These are phyloP conservation scores for Syzygium aromaticum DNA, from an alignment of 345 rosid species.

Conservation along the genomic window DNA sequence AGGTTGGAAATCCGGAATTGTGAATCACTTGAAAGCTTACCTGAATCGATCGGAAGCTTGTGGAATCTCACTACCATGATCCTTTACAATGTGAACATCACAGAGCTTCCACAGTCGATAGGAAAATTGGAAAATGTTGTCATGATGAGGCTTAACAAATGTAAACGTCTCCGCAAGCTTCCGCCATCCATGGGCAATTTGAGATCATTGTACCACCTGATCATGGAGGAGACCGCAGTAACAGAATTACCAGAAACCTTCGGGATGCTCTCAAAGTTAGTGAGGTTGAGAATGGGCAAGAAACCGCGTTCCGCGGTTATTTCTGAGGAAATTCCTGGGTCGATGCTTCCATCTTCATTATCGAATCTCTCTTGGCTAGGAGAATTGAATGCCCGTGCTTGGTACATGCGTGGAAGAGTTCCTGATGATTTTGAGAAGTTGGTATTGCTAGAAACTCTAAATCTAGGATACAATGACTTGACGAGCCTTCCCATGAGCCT, in stretches of 20 bases:
- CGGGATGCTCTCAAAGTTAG: constrained; percentile 32
- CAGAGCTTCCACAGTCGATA: constrained; percentile 33
- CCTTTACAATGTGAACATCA: constrained; percentile 14
- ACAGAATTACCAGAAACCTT: constrained; percentile 29
- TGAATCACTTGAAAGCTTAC: constrained; percentile 15
- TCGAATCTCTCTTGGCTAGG: constrained; percentile 17
- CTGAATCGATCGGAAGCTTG: constrained; percentile 31
- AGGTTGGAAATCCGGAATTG: constrained; percentile 26
- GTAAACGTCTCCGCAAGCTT: constrained; percentile 24
- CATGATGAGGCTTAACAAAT: constrained; percentile 11
- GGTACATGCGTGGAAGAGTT: constrained; percentile 31
- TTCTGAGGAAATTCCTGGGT: not conserved
- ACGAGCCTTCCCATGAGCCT: constrained; percentile 41
- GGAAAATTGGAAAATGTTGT: constrained; percentile 32
- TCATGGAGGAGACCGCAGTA: constrained; percentile 33
- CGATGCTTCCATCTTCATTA: constrained; percentile 24
- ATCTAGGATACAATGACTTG: constrained; percentile 32
- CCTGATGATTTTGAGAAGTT: constrained; percentile 51
- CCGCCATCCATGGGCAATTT: constrained; percentile 36
- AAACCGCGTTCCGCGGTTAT: not conserved
- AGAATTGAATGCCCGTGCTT: constrained; percentile 35
- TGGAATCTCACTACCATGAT: constrained; percentile 15
- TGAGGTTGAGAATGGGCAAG: constrained; percentile 22
- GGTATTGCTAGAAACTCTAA: constrained; percentile 20
- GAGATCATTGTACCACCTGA: constrained; percentile 24